Percentiles rank a stretch among this genome's conserved stretches.
Evolutionary conservation across 768 basidiomycete species (phyloP).

Genomic region (Boletus sp.): DNA sequence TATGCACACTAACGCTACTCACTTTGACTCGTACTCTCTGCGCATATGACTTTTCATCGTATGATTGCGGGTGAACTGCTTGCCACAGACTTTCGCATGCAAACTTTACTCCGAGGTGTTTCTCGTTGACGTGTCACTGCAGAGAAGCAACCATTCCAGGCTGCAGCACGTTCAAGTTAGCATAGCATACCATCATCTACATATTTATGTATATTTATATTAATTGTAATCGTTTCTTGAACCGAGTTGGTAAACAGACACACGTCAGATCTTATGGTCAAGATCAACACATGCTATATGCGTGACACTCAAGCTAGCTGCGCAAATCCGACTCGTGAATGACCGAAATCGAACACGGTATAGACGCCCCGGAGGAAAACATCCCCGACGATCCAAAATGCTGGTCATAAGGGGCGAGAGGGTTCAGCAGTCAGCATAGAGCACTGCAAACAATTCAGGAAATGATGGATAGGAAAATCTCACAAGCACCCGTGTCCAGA

Average conservation of each 20-base stretch:
- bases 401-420: neutral
- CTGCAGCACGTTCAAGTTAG: too few relatives aligned
- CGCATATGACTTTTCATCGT: slow-evolving; percentile 16
- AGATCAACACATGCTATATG: too few relatives aligned
- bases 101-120: slow-evolving; percentile 19
- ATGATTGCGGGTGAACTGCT: slow-evolving; percentile 27
- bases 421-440: neutral
- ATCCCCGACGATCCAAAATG: neutral
- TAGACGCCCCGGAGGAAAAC: neutral
- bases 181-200: too few relatives aligned
- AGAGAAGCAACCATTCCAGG: slow-evolving; percentile 19
- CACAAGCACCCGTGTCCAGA: neutral
- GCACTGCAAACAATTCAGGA: neutral
- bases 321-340: neutral
- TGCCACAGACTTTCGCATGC: slow-evolving; percentile 16
- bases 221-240: too few relatives aligned
- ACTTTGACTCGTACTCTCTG: slow-evolving; percentile 8
- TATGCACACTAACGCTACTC: neutral
- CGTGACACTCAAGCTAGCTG: neutral
- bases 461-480: neutral
- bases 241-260: too few relatives aligned
- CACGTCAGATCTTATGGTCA: too few relatives aligned
- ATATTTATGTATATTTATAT: too few relatives aligned
- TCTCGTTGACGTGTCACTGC: slow-evolving; percentile 29
- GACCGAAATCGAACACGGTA: neutral